phyloP scores from a whole-genome alignment of 148 eudicot species.

The Fallopia convolvulus region DNA sequence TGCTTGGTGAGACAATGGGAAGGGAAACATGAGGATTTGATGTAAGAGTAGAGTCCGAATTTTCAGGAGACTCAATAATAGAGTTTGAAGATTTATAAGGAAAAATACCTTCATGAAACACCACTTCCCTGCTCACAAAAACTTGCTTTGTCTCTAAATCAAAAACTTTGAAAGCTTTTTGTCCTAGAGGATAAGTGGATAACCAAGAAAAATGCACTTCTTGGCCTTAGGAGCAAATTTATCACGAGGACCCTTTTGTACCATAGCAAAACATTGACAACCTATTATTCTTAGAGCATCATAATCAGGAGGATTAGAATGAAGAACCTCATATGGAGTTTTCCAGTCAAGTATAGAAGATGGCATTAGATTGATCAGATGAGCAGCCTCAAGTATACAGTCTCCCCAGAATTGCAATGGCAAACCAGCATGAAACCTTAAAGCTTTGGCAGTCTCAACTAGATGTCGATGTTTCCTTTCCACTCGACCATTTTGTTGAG shows the following conservation, averaged over 20 bases:
- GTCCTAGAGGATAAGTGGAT: not conserved
- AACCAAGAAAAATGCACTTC: not conserved
- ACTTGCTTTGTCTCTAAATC: too few species aligned
- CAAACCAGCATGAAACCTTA: too few species aligned
- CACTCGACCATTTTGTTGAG: too few species aligned
- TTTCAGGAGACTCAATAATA: too few species aligned
- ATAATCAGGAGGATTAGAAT: too few species aligned
- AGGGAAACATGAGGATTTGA: too few species aligned
- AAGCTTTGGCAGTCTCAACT: too few species aligned
- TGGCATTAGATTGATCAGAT: not conserved
- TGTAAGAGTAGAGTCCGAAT: not conserved
- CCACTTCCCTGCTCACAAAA: not conserved
- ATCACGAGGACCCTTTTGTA: not conserved
- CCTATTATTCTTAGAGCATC: not conserved
- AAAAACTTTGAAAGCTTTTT: too few species aligned
- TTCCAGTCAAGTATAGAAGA: not conserved
- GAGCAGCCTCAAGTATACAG: not conserved
- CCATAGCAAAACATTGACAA: not conserved
- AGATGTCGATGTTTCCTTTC: too few species aligned
- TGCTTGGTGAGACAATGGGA: too few species aligned
- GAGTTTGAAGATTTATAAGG: not conserved
- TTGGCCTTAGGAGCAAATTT: not conserved
- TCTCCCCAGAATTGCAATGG: too few species aligned
- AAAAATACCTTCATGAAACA: too few species aligned
- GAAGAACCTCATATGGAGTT: not conserved